Percentiles rank a stretch among this genome's conserved stretches.
Evolutionary conservation across 495 filamentous ascomycete genomes (phyloP).

Genomic region (Trichoderma reesei): DNA sequence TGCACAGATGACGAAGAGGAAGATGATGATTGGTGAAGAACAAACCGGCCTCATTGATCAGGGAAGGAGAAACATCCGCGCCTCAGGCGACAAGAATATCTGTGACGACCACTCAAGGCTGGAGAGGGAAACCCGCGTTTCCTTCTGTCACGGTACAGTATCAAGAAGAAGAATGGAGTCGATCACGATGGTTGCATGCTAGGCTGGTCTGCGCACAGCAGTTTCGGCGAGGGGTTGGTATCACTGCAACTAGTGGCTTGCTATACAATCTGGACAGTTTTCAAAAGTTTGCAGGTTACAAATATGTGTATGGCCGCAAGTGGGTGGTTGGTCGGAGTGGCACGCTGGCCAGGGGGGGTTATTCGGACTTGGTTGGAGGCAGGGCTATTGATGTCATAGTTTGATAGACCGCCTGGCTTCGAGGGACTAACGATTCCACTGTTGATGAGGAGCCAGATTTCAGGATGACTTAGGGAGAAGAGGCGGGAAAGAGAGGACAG

Average conservation of each 20-base stretch:
- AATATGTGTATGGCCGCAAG: neutral
- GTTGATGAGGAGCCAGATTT: neutral
- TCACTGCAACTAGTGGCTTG: neutral
- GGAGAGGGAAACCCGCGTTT: neutral
- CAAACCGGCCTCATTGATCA: neutral
- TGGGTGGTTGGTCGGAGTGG: neutral
- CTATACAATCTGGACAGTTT: neutral
- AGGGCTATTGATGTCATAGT: neutral
- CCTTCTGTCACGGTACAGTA: neutral
- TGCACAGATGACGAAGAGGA: slow-evolving; percentile 68
- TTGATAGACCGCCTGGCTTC: neutral
- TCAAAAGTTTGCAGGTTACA: too few relatives aligned
- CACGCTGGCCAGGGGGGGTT: neutral
- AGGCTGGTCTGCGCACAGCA: neutral
- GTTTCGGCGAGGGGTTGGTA: neutral
- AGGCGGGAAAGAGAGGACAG: neutral
- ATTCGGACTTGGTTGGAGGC: neutral
- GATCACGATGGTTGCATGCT: neutral
- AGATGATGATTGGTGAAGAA: slow-evolving; percentile 61
- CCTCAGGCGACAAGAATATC: neutral
- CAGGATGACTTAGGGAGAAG: neutral
- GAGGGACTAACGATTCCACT: neutral
- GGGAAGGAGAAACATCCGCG: neutral
- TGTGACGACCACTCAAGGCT: neutral
- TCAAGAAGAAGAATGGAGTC: too few relatives aligned